A percentile compares a stretch with the other conserved stretches of the same genome.
phyloP scores from a whole-genome alignment of 108 stramenopile genomes.

The Cyclotella choctawhatcheeana region DNA sequence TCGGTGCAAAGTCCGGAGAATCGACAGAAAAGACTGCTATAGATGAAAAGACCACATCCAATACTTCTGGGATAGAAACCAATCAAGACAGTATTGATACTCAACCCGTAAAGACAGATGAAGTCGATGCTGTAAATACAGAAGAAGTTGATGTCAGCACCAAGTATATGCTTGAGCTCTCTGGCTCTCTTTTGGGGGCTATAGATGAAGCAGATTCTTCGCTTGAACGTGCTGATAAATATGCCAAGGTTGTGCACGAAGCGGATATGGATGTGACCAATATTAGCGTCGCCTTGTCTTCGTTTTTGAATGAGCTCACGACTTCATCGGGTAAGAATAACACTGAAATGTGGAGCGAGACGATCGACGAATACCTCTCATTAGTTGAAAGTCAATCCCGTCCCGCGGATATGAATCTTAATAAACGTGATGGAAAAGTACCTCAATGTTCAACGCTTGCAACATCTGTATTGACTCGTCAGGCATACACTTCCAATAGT shows the following conservation, averaged over 20 bases:
- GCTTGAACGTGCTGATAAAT: constrained; percentile 20
- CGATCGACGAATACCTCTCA: constrained; percentile 28
- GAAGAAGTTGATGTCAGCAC: background rate
- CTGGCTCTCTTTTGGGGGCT: constrained; percentile 10
- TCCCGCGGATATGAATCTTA: constrained; percentile 15
- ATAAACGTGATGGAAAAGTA: constrained; percentile 3
- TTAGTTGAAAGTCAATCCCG: constrained; percentile 17
- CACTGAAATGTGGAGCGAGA: constrained; percentile 29
- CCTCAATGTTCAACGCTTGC: constrained; percentile 29
- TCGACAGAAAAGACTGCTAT: too few species aligned
- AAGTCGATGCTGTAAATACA: background rate
- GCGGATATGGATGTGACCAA: constrained; percentile 28
- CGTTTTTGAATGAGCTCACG: constrained; percentile 40
- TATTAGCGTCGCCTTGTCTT: constrained; percentile 29
- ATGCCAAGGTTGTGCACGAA: constrained; percentile 36
- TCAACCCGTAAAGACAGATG: too few species aligned
- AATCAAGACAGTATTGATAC: too few species aligned
- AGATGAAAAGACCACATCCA: too few species aligned
- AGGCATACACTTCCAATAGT: constrained; percentile 48
- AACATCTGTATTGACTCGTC: constrained; percentile 28
- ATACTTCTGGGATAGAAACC: too few species aligned
- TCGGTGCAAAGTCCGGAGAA: too few species aligned
- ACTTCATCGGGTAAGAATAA: constrained; percentile 11
- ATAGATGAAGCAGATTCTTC: constrained; percentile 6
- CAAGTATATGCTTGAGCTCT: background rate